Base-by-base conservation (phyloP, 164 flowering plant species). In the Paratinospora sagittata region DNA sequence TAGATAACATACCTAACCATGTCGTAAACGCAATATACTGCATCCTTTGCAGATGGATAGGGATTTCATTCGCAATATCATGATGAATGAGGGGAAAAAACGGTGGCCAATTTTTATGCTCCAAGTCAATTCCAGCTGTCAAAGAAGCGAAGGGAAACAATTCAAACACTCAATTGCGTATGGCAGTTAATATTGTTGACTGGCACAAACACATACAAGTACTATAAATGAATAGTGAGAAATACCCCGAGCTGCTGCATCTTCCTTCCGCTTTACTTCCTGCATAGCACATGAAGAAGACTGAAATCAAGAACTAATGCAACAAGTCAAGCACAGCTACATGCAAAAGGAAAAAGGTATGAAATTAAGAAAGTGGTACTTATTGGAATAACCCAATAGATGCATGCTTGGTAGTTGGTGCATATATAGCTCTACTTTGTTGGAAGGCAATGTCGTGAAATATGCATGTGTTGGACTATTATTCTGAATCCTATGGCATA, bases 41-140 rank as follows among this genome's bases (percentile, higher is more conserved):
- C 71, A 79, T 8, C 74, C 76, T 79, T 43, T 83, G 86, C 45
- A 75, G 72, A 74, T 83, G 86, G 47, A 90, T 78, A 60, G 97
- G 97, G 69, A 90, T 90, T 73, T 92, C 97, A 66, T 87, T 88
- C 61, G 92, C 89, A 81, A 92, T 86, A 76, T 92, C 97, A 81
- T 92, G 93, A 82, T 92, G 95, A 69, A 92, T 92, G 37, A 92
- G 75, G 39, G 97, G 97, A 45, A 85, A 82, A 77, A 92, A 90
- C 7, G 97, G 88, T 21, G 95, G 97, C 97, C 97, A 90, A 65
- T 92, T 92, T 85, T 87, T 92, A 76, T 77, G 87, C 77, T 92
- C 95, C 17, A 92, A 70, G 37, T 83, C 86, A 84, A 92, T 81
- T 68, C 97, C 97, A 87, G 92, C 96, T 90, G 90, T 69, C 67